These are phyloP conservation scores for Podila horticola DNA, from an alignment of 192 early-diverging fungal genomes.

Conservation along the genomic window DNA sequence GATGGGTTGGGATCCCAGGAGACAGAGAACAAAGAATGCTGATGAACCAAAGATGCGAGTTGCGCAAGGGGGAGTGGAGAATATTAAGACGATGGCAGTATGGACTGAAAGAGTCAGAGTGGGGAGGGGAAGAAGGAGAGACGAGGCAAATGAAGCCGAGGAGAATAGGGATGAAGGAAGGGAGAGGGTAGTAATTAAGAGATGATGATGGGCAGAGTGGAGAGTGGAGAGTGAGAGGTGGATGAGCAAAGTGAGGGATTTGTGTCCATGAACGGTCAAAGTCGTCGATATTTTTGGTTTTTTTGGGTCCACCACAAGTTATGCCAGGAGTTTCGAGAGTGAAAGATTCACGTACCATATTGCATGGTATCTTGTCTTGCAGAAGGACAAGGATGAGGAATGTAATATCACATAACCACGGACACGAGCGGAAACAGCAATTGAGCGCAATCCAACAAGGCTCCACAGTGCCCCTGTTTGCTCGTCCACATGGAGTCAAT, in stretches of 20 bases:
- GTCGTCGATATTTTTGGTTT: neutral
- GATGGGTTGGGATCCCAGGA: no score
- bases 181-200: constrained; percentile 3
- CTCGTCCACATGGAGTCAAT: no score
- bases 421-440: no score
- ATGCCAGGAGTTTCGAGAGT: no score
- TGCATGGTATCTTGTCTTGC: no score
- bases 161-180: neutral
- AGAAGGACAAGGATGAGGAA: no score
- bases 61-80: neutral
- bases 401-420: no score
- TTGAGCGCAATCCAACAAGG: no score
- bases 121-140: neutral
- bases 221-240: neutral
- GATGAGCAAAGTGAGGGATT: neutral
- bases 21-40: no score
- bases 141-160: neutral
- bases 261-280: neutral
- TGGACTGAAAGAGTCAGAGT: neutral
- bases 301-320: no score
- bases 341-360: no score
- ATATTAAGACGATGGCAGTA: neutral
- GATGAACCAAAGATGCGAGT: neutral
- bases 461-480: no score
- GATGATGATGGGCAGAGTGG: neutral